phyloP scores from a whole-genome alignment of 2,329 filamentous ascomycete genomes.

The Talaromyces atroroseus region DNA sequence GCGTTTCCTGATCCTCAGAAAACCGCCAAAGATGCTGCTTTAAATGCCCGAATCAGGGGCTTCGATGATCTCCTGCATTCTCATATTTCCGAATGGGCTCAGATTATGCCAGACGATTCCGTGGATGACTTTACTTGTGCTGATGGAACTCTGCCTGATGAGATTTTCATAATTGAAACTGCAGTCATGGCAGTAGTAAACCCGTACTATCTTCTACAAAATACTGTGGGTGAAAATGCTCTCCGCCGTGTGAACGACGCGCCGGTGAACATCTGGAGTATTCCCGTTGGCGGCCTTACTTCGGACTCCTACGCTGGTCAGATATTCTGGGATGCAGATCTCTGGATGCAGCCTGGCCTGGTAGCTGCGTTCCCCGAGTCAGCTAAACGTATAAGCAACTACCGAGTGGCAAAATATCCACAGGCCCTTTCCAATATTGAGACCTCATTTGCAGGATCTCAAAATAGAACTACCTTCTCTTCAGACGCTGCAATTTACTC shows the following conservation, averaged over 20 bases:
- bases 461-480: conserved; percentile 55
- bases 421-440: conserved; percentile 58
- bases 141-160: conserved; percentile 53
- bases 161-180: conserved; percentile 52
- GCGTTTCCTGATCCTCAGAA: conserved; percentile 56
- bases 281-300: conserved; percentile 62
- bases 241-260: conserved; percentile 46
- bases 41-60: conserved; percentile 47
- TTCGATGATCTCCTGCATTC: conserved; percentile 51
- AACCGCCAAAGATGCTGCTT: conserved; percentile 52
- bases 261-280: conserved; percentile 55
- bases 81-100: conserved; percentile 59
- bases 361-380: conserved; percentile 59
- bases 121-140: conserved; percentile 58
- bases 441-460: conserved; percentile 51
- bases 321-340: conserved; percentile 62
- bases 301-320: conserved; percentile 63
- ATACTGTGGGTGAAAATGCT: conserved; percentile 50
- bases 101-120: conserved; percentile 54
- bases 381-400: conserved; percentile 59
- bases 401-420: conserved; percentile 53
- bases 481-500: conserved; percentile 57
- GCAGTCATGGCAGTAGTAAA: conserved; percentile 46
- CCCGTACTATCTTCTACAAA: conserved; percentile 45
- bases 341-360: conserved; percentile 65